phyloP scores from a whole-genome alignment of 75 land plant species.

The Picea sitchensis region DNA sequence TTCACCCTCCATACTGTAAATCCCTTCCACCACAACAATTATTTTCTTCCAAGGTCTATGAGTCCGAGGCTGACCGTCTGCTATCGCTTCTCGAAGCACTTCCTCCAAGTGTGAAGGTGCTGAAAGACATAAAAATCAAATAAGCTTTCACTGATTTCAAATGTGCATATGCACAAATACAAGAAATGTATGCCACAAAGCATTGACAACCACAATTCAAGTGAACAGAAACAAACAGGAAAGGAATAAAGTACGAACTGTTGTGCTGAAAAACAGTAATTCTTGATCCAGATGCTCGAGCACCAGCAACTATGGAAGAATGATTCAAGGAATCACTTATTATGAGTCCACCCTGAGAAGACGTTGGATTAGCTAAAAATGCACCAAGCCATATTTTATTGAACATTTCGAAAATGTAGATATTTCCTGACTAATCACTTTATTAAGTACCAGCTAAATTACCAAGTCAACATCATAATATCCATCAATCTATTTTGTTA shows the following conservation, averaged over 20 bases:
- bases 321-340: conserved; percentile 96
- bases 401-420: neutral
- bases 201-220: neutral
- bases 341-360: conserved; percentile 82
- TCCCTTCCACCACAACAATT: conserved; percentile 90
- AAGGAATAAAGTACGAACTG: conserved; percentile 41
- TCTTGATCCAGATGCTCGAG: conserved; percentile 91
- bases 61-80: conserved; percentile 93
- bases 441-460: neutral
- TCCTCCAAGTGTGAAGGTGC: conserved; percentile 88
- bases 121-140: conserved; percentile 15
- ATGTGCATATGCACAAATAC: neutral
- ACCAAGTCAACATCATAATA: conserved; percentile 5
- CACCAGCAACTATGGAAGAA: conserved; percentile 91
- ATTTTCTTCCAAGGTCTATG: conserved; percentile 98
- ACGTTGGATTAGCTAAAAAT: neutral
- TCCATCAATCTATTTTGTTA: neutral
- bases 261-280: conserved; percentile 89
- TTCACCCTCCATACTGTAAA: conserved; percentile 98
- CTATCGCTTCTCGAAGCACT: conserved; percentile 84
- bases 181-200: neutral
- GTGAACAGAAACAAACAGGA: neutral
- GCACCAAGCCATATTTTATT: neutral
- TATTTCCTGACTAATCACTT: conserved; percentile 3
- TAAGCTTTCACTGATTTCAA: neutral